Conservation (phyloP, 2,329 filamentous ascomycete species). For the Aspergillus pseudoglaucus region DNA sequence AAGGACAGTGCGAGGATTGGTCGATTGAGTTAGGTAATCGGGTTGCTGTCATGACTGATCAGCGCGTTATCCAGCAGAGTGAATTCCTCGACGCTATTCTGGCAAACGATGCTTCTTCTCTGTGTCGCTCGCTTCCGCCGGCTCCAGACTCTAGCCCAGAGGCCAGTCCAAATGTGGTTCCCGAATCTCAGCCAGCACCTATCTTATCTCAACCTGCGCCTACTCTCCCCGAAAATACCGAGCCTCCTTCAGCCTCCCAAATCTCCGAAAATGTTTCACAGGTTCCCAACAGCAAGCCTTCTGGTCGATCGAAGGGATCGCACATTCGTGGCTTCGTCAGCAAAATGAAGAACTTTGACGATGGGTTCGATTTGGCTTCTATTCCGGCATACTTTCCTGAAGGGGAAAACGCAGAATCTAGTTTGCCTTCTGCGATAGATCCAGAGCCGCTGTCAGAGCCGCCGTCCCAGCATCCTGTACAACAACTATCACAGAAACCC, state of each 20-base stretch:
- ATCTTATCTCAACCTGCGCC: not conserved
- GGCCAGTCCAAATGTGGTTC: slow-evolving; percentile 14
- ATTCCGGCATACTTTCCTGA: slow-evolving; percentile 31
- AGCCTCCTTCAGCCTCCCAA: not conserved
- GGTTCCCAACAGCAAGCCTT: slow-evolving; percentile 6
- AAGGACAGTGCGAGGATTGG: slow-evolving; percentile 58
- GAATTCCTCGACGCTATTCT: slow-evolving; percentile 90
- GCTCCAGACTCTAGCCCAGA: slow-evolving; percentile 51
- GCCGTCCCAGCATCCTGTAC: not conserved
- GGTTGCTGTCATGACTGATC: slow-evolving; percentile 66
- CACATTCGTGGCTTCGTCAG: slow-evolving; percentile 28
- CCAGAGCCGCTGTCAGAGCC: slow-evolving; percentile 5
- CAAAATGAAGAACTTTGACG: slow-evolving; percentile 68
- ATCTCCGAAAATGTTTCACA: slow-evolving; percentile 4
- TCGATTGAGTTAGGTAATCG: slow-evolving; percentile 61
- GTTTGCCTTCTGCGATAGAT: slow-evolving; percentile 16
- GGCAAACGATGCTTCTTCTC: slow-evolving; percentile 64
- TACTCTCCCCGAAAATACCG: not conserved
- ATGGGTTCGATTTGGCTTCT: slow-evolving; percentile 46
- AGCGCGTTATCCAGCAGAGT: slow-evolving; percentile 78
- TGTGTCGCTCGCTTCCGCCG: slow-evolving; percentile 59
- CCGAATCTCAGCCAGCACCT: not conserved
- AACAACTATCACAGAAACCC: slow-evolving; percentile 13
- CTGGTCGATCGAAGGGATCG: slow-evolving; percentile 14
- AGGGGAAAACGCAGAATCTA: slow-evolving; percentile 9